Base-by-base conservation (phyloP, 2,329 filamentous ascomycete genomes). In the Paecilomyces sp. region DNA sequence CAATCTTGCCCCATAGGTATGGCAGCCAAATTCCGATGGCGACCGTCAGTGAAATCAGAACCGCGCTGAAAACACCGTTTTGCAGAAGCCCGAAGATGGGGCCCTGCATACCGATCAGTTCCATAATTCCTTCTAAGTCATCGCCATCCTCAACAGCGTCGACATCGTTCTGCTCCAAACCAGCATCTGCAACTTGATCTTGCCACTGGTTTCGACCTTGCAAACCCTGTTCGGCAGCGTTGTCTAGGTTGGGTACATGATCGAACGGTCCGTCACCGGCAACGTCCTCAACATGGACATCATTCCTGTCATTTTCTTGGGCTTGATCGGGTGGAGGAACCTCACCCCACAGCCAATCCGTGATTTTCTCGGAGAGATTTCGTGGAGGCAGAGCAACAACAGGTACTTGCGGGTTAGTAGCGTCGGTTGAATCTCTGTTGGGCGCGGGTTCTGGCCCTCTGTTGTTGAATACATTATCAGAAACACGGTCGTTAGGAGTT, bases 91-190 rank as follows among this genome's bases (percentile, higher is more conserved):
- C 92, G 13, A 89, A 88, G 2, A 99, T 81, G 0, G 94, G 94
- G 0, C 94, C 94, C 69, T 95, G 91, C 89, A 99, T 95, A 41
- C 94, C 94, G 61, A 99, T 89, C 15, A 99, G 84, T 73, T 99
- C 94, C 80, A 99, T 87, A 57, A 99, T 90, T 0, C 94, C 94
- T 71, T 99, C 94, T 15, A 99, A 86, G 70, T 99, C 94, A 75
- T 99, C 94, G 9, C 90, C 90, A 65, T 97, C 89, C 52, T 82
- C 80, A 15, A 78, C 72, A n/a, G 75, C 79, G 64, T 83, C 80
- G 54, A 73, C 78, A 62, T 87, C 85, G 54, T 86, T 85, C 12
- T 78, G 69, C 67, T 96, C 91, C 36, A 93, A 24, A 18, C 66
- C 88, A 57, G 85, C 85, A 24, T 85, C 79, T 1, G 84, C 83